phyloP scores from a whole-genome alignment of 164 flowering plant species.

The Cinnamomum micranthum region DNA sequence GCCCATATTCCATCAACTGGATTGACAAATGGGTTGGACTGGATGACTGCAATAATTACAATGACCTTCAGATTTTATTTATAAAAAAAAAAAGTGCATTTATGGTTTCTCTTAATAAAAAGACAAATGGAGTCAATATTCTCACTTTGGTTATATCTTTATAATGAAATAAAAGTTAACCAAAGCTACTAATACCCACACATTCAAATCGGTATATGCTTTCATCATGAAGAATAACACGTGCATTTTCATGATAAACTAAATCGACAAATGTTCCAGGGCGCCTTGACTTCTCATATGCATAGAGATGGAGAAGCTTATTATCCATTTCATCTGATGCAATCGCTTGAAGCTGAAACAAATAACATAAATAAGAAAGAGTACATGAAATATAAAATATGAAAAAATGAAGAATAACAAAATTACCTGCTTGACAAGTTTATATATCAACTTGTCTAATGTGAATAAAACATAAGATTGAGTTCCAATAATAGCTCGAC shows the following conservation, averaged over 20 bases:
- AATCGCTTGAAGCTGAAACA: slow-evolving; percentile 72
- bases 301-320: slow-evolving; percentile 87
- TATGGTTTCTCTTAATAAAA: background rate
- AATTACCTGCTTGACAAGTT: slow-evolving; percentile 75
- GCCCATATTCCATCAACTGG: slow-evolving; percentile 80
- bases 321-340: slow-evolving; percentile 83
- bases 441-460: slow-evolving; percentile 83
- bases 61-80: background rate
- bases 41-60: slow-evolving; percentile 46
- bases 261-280: slow-evolving; percentile 60
- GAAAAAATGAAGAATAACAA: background rate
- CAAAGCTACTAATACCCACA: slow-evolving; percentile 41
- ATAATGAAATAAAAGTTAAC: background rate
- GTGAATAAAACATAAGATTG: slow-evolving; percentile 95
- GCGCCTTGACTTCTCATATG: slow-evolving; percentile 80
- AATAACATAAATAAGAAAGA: background rate
- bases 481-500: slow-evolving; percentile 86
- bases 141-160: background rate
- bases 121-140: background rate
- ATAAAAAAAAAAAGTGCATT: background rate
- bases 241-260: slow-evolving; percentile 86
- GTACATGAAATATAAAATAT: background rate
- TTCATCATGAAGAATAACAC: slow-evolving; percentile 82
- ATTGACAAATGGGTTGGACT: slow-evolving; percentile 58
- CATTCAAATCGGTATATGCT: slow-evolving; percentile 84